Conservation (phyloP, 345 rosid species). For the Hevea brasiliensis region DNA sequence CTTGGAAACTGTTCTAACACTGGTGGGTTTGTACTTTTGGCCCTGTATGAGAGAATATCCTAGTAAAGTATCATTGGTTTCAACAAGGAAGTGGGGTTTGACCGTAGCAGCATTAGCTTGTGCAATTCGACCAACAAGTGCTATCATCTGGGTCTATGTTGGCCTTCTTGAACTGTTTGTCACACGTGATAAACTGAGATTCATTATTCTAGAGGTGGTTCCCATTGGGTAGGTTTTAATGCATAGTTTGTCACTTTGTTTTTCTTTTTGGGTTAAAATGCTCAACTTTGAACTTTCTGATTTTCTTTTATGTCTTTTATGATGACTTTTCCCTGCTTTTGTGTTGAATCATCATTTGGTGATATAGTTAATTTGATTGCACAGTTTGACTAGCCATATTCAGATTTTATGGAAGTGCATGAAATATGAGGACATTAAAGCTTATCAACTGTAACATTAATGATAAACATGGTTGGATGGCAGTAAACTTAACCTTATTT, state of each 20-base stretch:
- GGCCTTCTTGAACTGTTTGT: slow-evolving; percentile 70
- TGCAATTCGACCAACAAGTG: slow-evolving; percentile 89
- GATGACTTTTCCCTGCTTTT: background rate
- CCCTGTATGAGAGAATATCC: slow-evolving; percentile 67
- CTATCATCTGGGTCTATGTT: slow-evolving; percentile 80
- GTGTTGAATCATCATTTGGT: background rate
- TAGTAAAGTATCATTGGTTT: slow-evolving; percentile 34
- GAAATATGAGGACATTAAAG: background rate
- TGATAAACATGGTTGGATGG: too few relatives aligned
- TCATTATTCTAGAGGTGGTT: slow-evolving; percentile 58
- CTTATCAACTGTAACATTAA: background rate
- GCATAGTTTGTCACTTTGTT: background rate
- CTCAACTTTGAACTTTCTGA: background rate
- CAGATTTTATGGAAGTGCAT: background rate
- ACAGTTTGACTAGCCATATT: background rate
- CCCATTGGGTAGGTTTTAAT: slow-evolving; percentile 72
- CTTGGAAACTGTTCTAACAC: slow-evolving; percentile 86
- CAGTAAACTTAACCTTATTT: too few relatives aligned
- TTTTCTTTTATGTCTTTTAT: background rate
- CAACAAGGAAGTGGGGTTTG: slow-evolving; percentile 80
- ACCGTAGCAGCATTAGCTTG: slow-evolving; percentile 76
- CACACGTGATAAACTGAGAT: slow-evolving; percentile 52
- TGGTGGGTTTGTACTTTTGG: slow-evolving; percentile 83
- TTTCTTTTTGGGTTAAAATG: background rate
- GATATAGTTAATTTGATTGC: background rate